Evolutionary conservation across 2,329 filamentous ascomycete species (phyloP).

Genomic region (Stenocarpella maydis): DNA sequence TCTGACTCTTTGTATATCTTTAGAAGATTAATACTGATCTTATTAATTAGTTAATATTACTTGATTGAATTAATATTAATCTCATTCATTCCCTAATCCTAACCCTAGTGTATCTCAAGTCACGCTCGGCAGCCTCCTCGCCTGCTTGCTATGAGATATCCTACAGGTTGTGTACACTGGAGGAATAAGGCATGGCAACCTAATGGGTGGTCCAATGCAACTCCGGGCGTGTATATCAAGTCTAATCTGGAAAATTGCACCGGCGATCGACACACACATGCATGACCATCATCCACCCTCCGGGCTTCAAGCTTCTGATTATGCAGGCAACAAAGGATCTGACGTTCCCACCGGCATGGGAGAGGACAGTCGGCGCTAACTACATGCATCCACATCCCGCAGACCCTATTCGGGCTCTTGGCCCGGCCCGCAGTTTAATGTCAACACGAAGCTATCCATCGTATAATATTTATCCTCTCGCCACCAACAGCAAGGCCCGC

Average conservation of each 20-base stretch:
- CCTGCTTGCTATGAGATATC: slow-evolving; percentile 26
- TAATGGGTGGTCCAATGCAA: background rate
- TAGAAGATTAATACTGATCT: too few species aligned
- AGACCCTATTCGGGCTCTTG: slow-evolving; percentile 3
- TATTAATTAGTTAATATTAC: too few species aligned
- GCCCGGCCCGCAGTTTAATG: background rate
- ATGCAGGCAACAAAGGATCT: slow-evolving; percentile 4
- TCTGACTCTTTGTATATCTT: too few species aligned
- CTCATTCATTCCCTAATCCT: too few species aligned
- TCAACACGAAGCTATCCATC: background rate
- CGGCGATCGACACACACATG: background rate
- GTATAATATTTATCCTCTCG: background rate
- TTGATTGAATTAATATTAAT: too few species aligned
- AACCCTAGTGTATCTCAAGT: too few species aligned
- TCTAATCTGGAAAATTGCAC: background rate
- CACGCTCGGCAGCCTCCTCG: too few species aligned
- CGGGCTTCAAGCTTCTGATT: background rate
- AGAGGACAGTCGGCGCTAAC: background rate
- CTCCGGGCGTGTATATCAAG: background rate
- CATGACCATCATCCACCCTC: background rate
- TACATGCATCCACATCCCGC: background rate
- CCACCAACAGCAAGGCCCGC: background rate
- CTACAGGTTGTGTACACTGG: too few species aligned
- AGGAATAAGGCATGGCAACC: too few species aligned
- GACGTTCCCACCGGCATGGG: background rate